Evolutionary conservation across 306 rosid species (phyloP), one percentile per base, ranked within the genome.

Genomic region (Begonia peltatifolia): DNA sequence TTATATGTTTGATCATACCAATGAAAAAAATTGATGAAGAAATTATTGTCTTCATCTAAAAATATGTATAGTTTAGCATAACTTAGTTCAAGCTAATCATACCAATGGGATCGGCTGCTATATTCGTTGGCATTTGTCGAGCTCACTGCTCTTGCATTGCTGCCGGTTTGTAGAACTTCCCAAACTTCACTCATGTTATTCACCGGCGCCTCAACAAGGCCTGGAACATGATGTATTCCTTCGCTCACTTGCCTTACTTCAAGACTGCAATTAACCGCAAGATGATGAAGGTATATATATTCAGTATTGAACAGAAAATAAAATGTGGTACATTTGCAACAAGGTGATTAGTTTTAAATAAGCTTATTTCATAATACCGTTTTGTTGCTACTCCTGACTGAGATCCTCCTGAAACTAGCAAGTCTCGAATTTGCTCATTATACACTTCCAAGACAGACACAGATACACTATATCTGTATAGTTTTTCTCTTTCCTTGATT

Each of bases 51-150:
- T 20, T 20, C 2, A 20, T 20, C 23, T 20, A 20, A 20, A 20
- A 20, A 20, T 57, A n/a, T n/a, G n/a, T n/a, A n/a, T n/a, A n/a
- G n/a, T n/a, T n/a, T n/a, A n/a, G n/a, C n/a, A n/a, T n/a, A n/a
- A n/a, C n/a, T n/a, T n/a, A n/a, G n/a, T n/a, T n/a, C n/a, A n/a
- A n/a, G n/a, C n/a, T n/a, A n/a, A n/a, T n/a, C n/a, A n/a, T n/a
- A 87, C 96, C 96, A 90, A 71, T 90, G 97, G 5, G 95, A 90
- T 50, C 95, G 71, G 73, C 97, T 85, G 71, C 95, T 86, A 58
- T 85, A 95, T 71, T 90, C 97, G 16, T 90, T 90, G 58, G 87
- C 80, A 63, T 81, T 78, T 65, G 97, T 90, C 63, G 95, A 76
- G 68, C 97, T 77, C 56, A 83, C 86, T 23, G 85, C 95, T 69